Evolutionary conservation across 345 rosid genomes (phyloP), one percentile per base, ranked within the genome.

Genomic region (Odontarrhena argentea): DNA sequence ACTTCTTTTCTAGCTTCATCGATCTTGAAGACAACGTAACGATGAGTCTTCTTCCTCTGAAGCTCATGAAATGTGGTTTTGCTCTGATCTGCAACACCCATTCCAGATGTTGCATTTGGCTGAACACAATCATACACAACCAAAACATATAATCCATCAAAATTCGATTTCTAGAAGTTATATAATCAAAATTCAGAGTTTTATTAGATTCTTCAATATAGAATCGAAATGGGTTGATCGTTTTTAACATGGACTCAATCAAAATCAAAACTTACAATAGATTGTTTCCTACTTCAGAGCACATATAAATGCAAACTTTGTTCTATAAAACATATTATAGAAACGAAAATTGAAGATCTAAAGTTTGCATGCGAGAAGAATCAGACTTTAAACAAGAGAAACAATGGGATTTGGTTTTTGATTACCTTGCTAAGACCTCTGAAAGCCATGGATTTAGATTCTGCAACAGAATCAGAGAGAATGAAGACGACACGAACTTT

Each of bases 81-180:
- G 87, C 87, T 84, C 59, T 80, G 77, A 9, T 85, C 91, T 24
- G 85, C 85, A 40, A 87, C 88, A 0, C 91, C 91, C 89, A 92
- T 83, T 40, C 96, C 96, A 2, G 96, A 86, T 7, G 83, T 70
- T 43, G 96, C 90, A 82, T 84, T 92, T 15, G 84, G 80, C 98
- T 92, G 77, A 18, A 18, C 4, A 74, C 49, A 4, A 1, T 32
- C 12, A 57, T 11, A 13, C 24, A 9, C 44, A 6, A 36, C 6
- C 12, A 8, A n/a, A 44, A 26, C 30, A 26, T 3, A 10, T 3
- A 8, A 24, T 12, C 12, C 38, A 15, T 8, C 51, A 62, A 45
- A 43, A 56, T 25, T 40, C 65, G 18, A 47, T 55, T 55, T 71
- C 63, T 63, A 3, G 1, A 52, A 3, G 34, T 2, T 12, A 18